Evolutionary conservation across 179 eudicot species (phyloP).

Genomic region (Nepenthes alata): DNA sequence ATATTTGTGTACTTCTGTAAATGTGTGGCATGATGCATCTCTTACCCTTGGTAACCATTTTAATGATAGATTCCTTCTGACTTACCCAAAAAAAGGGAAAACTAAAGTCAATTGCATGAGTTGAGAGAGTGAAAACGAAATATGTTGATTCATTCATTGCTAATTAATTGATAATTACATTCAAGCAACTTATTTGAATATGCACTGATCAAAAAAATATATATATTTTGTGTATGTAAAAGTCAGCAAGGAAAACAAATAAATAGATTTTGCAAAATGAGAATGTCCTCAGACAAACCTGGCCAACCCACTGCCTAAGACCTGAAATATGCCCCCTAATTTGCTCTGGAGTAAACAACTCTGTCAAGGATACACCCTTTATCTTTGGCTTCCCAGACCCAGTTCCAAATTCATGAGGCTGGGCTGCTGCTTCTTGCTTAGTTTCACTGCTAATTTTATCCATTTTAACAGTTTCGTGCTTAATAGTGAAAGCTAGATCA

Average conservation of each 20-base stretch:
- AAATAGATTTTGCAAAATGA: too few species aligned
- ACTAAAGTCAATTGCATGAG: too few species aligned
- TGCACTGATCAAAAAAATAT: neutral
- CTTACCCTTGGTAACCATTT: too few species aligned
- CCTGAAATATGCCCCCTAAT: constrained; percentile 76
- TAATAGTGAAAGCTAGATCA: constrained; percentile 5
- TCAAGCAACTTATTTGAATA: too few species aligned
- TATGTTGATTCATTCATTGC: too few species aligned
- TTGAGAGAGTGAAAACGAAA: too few species aligned
- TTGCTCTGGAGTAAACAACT: constrained; percentile 91
- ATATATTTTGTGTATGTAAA: neutral
- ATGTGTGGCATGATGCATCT: too few species aligned
- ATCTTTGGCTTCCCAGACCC: constrained; percentile 89
- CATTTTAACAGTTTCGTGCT: constrained; percentile 32
- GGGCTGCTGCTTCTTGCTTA: constrained; percentile 35
- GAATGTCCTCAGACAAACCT: constrained; percentile 40
- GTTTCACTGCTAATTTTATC: constrained; percentile 36
- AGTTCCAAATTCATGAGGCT: constrained; percentile 48
- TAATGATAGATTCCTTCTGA: too few species aligned
- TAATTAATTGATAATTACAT: too few species aligned
- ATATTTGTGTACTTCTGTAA: too few species aligned
- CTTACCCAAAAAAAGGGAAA: too few species aligned
- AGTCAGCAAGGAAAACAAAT: neutral
- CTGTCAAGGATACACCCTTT: constrained; percentile 86
- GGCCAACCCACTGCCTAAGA: constrained; percentile 97